These are phyloP conservation scores for Cystobasidiaceae sp. DNA, from an alignment of 1,284 basidiomycete genomes.

Conservation along the genomic window DNA sequence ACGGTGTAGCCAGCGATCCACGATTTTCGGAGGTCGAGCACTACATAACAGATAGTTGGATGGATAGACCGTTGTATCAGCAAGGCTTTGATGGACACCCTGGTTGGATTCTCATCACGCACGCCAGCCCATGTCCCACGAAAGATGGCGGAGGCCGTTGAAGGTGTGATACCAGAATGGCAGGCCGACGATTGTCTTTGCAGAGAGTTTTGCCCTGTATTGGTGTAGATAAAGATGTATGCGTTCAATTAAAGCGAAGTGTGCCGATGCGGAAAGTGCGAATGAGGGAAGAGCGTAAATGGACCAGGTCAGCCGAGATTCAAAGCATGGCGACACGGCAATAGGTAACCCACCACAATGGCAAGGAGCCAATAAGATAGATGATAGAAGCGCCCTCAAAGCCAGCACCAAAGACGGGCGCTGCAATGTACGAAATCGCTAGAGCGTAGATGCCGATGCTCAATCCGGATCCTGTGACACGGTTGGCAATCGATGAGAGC, in stretches of 20 bases:
- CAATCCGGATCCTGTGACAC: conserved; percentile 73
- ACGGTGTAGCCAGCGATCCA: conserved; percentile 78
- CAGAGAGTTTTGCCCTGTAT: conserved; percentile 66
- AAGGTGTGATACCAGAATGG: conserved; percentile 85
- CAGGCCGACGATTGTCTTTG: conserved; percentile 68
- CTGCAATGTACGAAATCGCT: conserved; percentile 77
- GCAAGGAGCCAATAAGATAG: conserved; percentile 58
- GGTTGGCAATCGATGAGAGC: conserved; percentile 76
- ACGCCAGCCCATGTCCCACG: conserved; percentile 89
- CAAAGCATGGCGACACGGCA: too few species aligned
- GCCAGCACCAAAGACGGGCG: conserved; percentile 59
- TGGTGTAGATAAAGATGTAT: too few species aligned
- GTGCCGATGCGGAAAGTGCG: too few species aligned
- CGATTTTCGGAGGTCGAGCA: conserved; percentile 69
- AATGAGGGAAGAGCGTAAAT: too few species aligned
- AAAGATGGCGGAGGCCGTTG: conserved; percentile 86
- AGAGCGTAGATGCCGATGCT: conserved; percentile 79
- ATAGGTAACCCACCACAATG: too few species aligned
- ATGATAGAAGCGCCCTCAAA: conserved; percentile 75
- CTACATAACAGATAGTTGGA: conserved; percentile 54
- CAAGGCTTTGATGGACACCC: too few species aligned
- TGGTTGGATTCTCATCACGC: too few species aligned
- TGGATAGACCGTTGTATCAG: too few species aligned
- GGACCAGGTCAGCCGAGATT: too few species aligned
- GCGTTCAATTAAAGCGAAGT: too few species aligned